Conservation (phyloP, 2,329 filamentous ascomycete species). For the Grosmannia clavigera region DNA sequence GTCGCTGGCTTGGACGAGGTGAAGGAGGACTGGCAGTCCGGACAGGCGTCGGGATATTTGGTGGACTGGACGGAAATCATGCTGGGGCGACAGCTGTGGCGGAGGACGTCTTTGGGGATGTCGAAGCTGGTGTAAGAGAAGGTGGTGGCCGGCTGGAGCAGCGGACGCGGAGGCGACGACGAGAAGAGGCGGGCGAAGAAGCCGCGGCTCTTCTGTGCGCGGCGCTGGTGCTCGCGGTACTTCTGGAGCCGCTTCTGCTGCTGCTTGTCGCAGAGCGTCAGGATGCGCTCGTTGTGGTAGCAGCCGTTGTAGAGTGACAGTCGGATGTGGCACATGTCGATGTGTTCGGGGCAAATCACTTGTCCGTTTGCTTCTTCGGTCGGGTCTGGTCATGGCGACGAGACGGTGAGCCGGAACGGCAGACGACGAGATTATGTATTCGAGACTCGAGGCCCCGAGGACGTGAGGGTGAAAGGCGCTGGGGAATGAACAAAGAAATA, state of each 20-base stretch:
- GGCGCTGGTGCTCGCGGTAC: neutral
- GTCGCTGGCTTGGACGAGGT: no score
- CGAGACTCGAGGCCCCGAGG: no score
- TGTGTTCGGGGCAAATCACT: neutral
- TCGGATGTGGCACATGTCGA: slow-evolving; percentile 4
- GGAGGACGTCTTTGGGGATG: neutral
- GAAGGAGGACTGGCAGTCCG: no score
- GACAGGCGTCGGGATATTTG: no score
- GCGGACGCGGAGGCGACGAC: neutral
- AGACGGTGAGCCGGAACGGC: no score
- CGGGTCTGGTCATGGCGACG: no score
- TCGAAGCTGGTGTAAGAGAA: neutral
- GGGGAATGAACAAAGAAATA: no score
- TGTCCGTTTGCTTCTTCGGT: neutral
- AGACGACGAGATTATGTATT: no score
- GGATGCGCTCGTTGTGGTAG: slow-evolving; percentile 3
- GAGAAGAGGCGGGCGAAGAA: neutral
- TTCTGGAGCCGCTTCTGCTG: neutral
- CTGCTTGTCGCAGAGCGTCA: slow-evolving; percentile 2
- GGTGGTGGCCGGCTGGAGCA: neutral
- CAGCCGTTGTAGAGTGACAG: slow-evolving; percentile 2
- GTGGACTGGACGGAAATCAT: neutral
- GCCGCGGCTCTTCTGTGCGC: neutral
- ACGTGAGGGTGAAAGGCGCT: no score
- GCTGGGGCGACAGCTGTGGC: slow-evolving; percentile 1